Percentiles rank a stretch among this genome's conserved stretches.
Evolutionary conservation across 805 yeast genomes (phyloP).

Genomic region (Monosporozyma solicola): DNA sequence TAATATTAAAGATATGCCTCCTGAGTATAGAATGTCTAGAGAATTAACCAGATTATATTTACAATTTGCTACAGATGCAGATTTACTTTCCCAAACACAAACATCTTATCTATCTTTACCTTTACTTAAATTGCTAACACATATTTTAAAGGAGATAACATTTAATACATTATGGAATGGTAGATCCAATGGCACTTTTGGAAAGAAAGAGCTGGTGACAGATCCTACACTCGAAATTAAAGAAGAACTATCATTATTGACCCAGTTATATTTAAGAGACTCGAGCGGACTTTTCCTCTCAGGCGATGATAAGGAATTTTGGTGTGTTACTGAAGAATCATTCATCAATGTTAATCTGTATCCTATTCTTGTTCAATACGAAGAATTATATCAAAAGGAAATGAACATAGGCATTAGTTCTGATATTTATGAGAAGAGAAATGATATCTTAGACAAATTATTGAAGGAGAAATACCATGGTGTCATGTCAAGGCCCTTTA

Average conservation of each 20-base stretch:
- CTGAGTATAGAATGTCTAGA: slow-evolving; percentile 9
- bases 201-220: slow-evolving; percentile 2
- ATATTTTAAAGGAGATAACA: slow-evolving; percentile 13
- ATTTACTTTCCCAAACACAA: slow-evolving; percentile 12
- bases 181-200: background rate
- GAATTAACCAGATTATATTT: slow-evolving; percentile 19
- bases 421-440: slow-evolving; percentile 1
- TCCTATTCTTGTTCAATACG: slow-evolving; percentile 1
- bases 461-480: slow-evolving; percentile 1
- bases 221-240: background rate
- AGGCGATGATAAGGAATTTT: slow-evolving; percentile 8
- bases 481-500: slow-evolving; percentile 14
- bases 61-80: slow-evolving; percentile 24
- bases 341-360: slow-evolving; percentile 3
- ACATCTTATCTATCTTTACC: slow-evolving; percentile 11
- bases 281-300: slow-evolving; percentile 22
- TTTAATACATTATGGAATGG: slow-evolving; percentile 18
- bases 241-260: slow-evolving; percentile 10
- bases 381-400: slow-evolving; percentile 1
- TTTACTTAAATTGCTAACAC: slow-evolving; percentile 11
- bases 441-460: background rate
- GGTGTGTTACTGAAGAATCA: slow-evolving; percentile 9
- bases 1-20: background rate
- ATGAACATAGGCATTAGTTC: background rate
- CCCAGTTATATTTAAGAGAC: slow-evolving; percentile 24